Evolutionary conservation across 2,329 filamentous ascomycete species (phyloP).

Genomic region (Canariomyces notabilis): DNA sequence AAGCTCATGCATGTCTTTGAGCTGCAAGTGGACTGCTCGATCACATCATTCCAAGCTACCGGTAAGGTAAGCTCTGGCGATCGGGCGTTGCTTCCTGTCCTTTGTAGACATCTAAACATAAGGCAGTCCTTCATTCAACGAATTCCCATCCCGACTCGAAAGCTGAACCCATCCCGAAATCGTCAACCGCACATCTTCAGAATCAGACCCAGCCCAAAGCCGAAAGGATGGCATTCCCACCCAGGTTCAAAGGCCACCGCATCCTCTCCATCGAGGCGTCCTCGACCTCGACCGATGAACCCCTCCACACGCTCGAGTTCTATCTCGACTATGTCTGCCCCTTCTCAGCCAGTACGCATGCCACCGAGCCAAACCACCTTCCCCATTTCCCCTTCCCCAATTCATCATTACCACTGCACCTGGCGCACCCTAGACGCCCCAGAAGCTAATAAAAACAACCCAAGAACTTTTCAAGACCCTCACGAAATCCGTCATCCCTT

Average conservation of each 20-base stretch:
- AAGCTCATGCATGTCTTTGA: too few relatives aligned
- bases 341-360: slow-evolving; percentile 42
- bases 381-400: slow-evolving; percentile 18
- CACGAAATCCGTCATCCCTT: slow-evolving; percentile 58
- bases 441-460: too few relatives aligned
- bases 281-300: slow-evolving; percentile 34
- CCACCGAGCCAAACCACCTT: too few relatives aligned
- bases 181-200: too few relatives aligned
- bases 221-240: slow-evolving; percentile 63
- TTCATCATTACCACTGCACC: not conserved
- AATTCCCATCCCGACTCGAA: too few relatives aligned
- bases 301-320: slow-evolving; percentile 57
- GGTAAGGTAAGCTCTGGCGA: too few relatives aligned
- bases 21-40: too few relatives aligned
- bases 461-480: slow-evolving; percentile 72
- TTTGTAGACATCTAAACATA: too few relatives aligned
- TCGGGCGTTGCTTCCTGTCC: too few relatives aligned
- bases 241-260: slow-evolving; percentile 70
- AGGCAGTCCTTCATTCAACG: too few relatives aligned
- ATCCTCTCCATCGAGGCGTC: slow-evolving; percentile 44
- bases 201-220: slow-evolving; percentile 1
- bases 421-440: not conserved
- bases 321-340: slow-evolving; percentile 91
- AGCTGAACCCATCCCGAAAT: not conserved
- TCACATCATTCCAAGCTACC: too few relatives aligned